These are phyloP conservation scores for Microsporum ferrugineum DNA, from an alignment of 2,329 filamentous ascomycete genomes.

Conservation along the genomic window DNA sequence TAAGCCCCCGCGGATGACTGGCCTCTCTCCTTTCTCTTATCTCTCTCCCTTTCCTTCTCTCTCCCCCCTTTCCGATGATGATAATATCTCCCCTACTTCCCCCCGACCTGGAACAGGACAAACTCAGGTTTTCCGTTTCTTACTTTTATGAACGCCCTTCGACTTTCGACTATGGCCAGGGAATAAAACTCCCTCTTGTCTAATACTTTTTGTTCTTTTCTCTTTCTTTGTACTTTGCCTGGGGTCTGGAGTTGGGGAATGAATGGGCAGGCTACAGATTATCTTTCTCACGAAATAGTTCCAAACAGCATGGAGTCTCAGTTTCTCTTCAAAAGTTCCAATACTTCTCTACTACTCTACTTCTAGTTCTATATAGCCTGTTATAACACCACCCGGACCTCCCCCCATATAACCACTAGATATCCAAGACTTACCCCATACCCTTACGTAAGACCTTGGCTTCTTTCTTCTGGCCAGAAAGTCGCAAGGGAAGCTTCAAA, in stretches of 20 bases:
- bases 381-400: no score
- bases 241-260: background rate
- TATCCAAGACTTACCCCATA: background rate
- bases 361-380: background rate
- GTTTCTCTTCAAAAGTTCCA: background rate
- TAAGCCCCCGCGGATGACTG: background rate
- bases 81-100: background rate
- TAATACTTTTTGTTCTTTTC: background rate
- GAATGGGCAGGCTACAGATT: background rate
- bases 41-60: background rate
- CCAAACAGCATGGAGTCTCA: background rate
- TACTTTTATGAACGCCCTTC: background rate
- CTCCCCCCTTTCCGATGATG: background rate
- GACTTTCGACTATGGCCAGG: background rate
- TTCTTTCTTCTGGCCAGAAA: slow-evolving; percentile 1
- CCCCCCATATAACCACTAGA: background rate
- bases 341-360: background rate
- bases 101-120: background rate
- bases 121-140: background rate
- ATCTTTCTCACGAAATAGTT: background rate
- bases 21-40: background rate
- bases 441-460: slow-evolving; percentile 14
- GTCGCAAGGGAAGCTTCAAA: no score
- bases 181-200: background rate
- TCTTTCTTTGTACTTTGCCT: background rate